Evolutionary conservation across 148 eudicot genomes (phyloP).

Genomic region (Suaeda aralocaspica): DNA sequence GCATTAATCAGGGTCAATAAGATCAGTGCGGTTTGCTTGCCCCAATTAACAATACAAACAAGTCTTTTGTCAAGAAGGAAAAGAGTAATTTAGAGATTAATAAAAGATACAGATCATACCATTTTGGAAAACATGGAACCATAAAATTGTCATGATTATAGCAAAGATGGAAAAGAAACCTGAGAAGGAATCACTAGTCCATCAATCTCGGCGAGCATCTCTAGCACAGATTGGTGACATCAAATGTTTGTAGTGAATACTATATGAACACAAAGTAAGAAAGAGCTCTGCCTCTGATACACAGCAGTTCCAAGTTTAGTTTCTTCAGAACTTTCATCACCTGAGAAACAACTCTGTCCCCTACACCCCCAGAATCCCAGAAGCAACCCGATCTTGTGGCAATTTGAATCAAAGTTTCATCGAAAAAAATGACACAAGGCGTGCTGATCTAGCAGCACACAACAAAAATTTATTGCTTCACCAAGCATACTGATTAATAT

Average conservation of each 20-base stretch:
- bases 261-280: not conserved
- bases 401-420: slow-evolving; percentile 97
- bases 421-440: slow-evolving; percentile 96
- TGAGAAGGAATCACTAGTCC: slow-evolving; percentile 83
- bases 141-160: not conserved
- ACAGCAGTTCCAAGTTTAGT: not conserved
- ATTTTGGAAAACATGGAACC: not conserved
- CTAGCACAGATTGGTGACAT: slow-evolving; percentile 35
- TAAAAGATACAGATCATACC: slow-evolving; percentile 1
- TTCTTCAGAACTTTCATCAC: slow-evolving; percentile 35
- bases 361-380: slow-evolving; percentile 99
- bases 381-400: slow-evolving; percentile 97
- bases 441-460: slow-evolving; percentile 74
- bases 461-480: slow-evolving; percentile 7
- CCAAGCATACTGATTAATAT: not conserved
- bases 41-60: slow-evolving; percentile 93
- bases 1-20: slow-evolving; percentile 86
- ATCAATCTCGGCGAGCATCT: slow-evolving; percentile 99
- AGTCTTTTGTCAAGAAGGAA: slow-evolving; percentile 38
- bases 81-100: slow-evolving; percentile 2
- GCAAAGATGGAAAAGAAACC: slow-evolving; percentile 37
- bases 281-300: too few relatives aligned
- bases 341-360: slow-evolving; percentile 99
- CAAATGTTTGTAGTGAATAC: not conserved
- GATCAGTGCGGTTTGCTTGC: slow-evolving; percentile 99